phyloP scores from a whole-genome alignment of 1,284 basidiomycete genomes.

The Meira nashicola region DNA sequence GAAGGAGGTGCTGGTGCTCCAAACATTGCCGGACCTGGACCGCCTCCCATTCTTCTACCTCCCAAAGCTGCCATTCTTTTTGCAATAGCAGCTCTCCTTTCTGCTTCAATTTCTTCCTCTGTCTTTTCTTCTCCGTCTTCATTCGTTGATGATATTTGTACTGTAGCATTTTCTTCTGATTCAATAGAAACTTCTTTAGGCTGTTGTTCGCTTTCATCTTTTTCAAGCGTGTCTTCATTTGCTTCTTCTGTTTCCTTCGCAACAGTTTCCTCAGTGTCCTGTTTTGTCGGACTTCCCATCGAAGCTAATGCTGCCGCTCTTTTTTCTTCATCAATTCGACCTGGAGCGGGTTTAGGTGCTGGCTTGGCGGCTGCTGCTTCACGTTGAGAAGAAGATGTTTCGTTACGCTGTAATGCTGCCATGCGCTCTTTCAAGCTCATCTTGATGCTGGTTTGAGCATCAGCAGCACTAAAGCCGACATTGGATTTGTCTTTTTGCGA shows the following conservation, averaged over 20 bases:
- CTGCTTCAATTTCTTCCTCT: slow-evolving; percentile 20
- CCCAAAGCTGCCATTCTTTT: slow-evolving; percentile 18
- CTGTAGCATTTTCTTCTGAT: not conserved
- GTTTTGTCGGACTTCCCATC: not conserved
- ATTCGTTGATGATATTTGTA: slow-evolving; percentile 14
- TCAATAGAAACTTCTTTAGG: not conserved
- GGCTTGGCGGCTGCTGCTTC: slow-evolving; percentile 6
- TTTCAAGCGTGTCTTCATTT: not conserved
- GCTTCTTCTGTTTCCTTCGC: slow-evolving; percentile 4
- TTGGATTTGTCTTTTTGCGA: not conserved
- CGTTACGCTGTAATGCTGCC: slow-evolving; percentile 48
- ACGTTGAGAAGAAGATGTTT: slow-evolving; percentile 5
- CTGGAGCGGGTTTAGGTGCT: not conserved
- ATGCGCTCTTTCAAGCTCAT: slow-evolving; percentile 51
- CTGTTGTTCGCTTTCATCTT: too few relatives aligned
- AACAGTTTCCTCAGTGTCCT: not conserved
- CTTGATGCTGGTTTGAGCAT: slow-evolving; percentile 49
- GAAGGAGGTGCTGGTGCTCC: slow-evolving; percentile 10
- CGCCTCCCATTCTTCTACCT: slow-evolving; percentile 16
- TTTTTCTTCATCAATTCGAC: not conserved
- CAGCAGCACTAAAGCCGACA: slow-evolving; percentile 38
- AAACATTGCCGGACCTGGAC: slow-evolving; percentile 10
- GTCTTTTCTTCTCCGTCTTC: slow-evolving; percentile 9
- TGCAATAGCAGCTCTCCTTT: slow-evolving; percentile 19
- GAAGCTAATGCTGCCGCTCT: slow-evolving; percentile 1